Evolutionary conservation across 2,329 filamentous ascomycete genomes (phyloP).

Genomic region (Phialophora verrucosa): DNA sequence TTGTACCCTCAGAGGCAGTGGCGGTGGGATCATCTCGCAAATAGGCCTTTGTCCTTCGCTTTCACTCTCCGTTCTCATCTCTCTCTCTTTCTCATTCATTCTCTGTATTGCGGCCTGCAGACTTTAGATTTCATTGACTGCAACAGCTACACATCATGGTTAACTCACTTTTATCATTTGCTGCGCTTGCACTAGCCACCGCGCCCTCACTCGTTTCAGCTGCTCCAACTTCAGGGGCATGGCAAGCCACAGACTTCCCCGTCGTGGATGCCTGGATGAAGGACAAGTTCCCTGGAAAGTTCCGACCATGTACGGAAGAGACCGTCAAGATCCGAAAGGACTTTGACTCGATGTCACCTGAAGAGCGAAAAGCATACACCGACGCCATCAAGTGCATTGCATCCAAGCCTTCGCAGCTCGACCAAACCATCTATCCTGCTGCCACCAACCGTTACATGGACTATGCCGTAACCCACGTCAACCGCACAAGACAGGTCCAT

Average conservation of each 20-base stretch:
- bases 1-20: not conserved
- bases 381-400: constrained; percentile 49
- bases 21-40: not conserved
- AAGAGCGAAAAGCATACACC: constrained; percentile 45
- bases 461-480: constrained; percentile 49
- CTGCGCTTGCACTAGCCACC: constrained; percentile 27
- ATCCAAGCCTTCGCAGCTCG: constrained; percentile 43
- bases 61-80: not conserved
- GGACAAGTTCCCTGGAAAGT: constrained; percentile 28
- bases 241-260: constrained; percentile 25
- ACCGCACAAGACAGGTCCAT: constrained; percentile 46
- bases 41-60: constrained; percentile 1
- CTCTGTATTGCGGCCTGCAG: not conserved
- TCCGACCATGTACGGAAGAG: constrained; percentile 31
- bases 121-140: constrained; percentile 1
- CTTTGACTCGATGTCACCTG: constrained; percentile 36
- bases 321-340: constrained; percentile 38
- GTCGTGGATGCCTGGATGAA: constrained; percentile 30
- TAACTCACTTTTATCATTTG: constrained; percentile 30
- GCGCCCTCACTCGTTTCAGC: constrained; percentile 25
- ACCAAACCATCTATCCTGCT: constrained; percentile 43
- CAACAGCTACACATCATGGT: constrained; percentile 26
- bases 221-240: constrained; percentile 21
- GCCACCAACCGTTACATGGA: constrained; percentile 49
- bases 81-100: not conserved